These are phyloP conservation scores for Kluyveromyces starmeri DNA, from an alignment of 805 yeast genomes.

Conservation along the genomic window DNA sequence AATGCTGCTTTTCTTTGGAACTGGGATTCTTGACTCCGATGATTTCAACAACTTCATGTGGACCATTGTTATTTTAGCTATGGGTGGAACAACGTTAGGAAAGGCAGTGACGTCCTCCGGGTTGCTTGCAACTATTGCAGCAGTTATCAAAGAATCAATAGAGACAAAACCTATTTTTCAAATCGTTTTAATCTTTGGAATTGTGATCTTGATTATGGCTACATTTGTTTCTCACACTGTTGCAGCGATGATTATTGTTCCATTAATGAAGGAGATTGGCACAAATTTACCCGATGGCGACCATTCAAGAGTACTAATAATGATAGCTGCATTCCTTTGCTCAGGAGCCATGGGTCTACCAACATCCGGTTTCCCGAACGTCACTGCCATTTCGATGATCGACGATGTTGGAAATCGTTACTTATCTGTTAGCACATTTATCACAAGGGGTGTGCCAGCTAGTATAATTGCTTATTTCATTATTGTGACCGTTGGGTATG, in stretches of 20 bases:
- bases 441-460: constrained; percentile 84
- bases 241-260: constrained; percentile 87
- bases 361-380: constrained; percentile 97
- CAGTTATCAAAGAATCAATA: constrained; percentile 53
- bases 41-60: constrained; percentile 93
- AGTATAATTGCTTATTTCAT: constrained; percentile 66
- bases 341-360: constrained; percentile 97
- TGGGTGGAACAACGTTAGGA: constrained; percentile 96
- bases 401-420: constrained; percentile 89
- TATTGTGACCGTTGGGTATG: constrained; percentile 72
- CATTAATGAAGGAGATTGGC: constrained; percentile 85
- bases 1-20: constrained; percentile 82
- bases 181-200: constrained; percentile 72
- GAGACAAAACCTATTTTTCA: constrained; percentile 56
- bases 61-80: constrained; percentile 90
- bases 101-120: constrained; percentile 92
- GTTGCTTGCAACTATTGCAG: constrained; percentile 68
- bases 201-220: constrained; percentile 75
- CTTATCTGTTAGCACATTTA: constrained; percentile 72
- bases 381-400: constrained; percentile 90
- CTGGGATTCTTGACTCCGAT: constrained; percentile 77
- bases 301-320: constrained; percentile 42
- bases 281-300: constrained; percentile 59
- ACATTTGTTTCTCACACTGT: constrained; percentile 96
- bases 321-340: constrained; percentile 52